A percentile compares a stretch with the other conserved stretches of the same genome.
Conservation (phyloP, 2,329 filamentous ascomycete genomes). For the Phoma herbarum region DNA sequence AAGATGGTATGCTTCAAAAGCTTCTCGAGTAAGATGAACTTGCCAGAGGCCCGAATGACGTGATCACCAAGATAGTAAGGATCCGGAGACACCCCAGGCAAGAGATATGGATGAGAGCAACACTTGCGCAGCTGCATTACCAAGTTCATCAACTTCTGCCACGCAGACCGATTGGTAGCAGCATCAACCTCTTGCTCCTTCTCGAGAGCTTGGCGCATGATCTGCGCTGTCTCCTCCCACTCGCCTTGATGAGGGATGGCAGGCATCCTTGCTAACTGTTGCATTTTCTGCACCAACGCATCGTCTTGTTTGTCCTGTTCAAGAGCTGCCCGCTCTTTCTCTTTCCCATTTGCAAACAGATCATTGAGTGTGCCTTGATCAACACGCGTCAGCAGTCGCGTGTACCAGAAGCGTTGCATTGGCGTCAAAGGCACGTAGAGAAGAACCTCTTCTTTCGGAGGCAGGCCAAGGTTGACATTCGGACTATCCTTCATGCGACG, state of each 20-base stretch:
- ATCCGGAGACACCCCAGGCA: slow-evolving; percentile 57
- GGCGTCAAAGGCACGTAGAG: slow-evolving; percentile 67
- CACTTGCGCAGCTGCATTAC: slow-evolving; percentile 66
- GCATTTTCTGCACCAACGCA: slow-evolving; percentile 43
- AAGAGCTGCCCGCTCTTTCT: slow-evolving; percentile 54
- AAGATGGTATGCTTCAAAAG: slow-evolving; percentile 60
- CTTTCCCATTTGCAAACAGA: slow-evolving; percentile 59
- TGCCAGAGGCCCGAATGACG: slow-evolving; percentile 62
- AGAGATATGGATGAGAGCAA: slow-evolving; percentile 64
- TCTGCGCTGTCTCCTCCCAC: slow-evolving; percentile 80
- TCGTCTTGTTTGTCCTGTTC: slow-evolving; percentile 51
- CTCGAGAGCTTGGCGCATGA: slow-evolving; percentile 88
- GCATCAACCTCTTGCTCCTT: slow-evolving; percentile 46
- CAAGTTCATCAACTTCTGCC: slow-evolving; percentile 63
- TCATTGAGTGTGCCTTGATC: slow-evolving; percentile 62
- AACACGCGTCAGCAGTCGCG: slow-evolving; percentile 63
- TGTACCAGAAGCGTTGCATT: slow-evolving; percentile 68
- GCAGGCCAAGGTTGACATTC: slow-evolving; percentile 63
- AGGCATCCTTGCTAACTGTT: slow-evolving; percentile 37
- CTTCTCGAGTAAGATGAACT: slow-evolving; percentile 65
- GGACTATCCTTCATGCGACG: slow-evolving; percentile 65
- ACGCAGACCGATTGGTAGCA: slow-evolving; percentile 47
- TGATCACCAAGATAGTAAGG: slow-evolving; percentile 59
- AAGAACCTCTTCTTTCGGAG: slow-evolving; percentile 65
- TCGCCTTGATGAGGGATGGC: slow-evolving; percentile 27